Base-by-base conservation (phyloP, 2,329 filamentous ascomycete species). In the Aspergillus versicolor region DNA sequence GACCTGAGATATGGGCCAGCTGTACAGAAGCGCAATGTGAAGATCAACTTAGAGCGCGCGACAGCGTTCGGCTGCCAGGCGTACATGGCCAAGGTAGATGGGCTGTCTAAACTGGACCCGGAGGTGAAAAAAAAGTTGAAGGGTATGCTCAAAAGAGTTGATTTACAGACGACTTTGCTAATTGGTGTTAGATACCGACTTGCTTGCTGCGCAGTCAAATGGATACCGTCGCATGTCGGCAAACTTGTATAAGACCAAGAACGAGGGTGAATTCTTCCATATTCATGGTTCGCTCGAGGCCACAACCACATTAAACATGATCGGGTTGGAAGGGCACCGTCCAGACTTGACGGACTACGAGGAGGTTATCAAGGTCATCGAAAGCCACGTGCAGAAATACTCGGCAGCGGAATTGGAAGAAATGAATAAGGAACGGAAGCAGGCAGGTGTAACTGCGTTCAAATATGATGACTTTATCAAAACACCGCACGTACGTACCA, bases 271-370 rank as follows among this genome's bases (percentile, higher is more conserved):
- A 67, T 91, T 84, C 66, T 91, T 89, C 67, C 88, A 91, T 66
- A 88, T 91, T 24, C 88, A 91, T 68, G 88, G 88, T 44, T 91
- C 88, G 0, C 74, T 91, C 0, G 88, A 91, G 63, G 88, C 88
- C 3, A 86, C 84, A 9, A 87, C 82, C 7, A 88, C 87, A 0
- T 74, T 91, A 27, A 79, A 82, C 44, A 90, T 90, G 87, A 82
- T 91, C 63, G 88, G 87, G 0, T 73, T 91, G 5, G 82, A 86
- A 49, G 77, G 86, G 0, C 80, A 84, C 54, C 77, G 83, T 5
- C 84, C 86, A 1, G 84, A 86, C 45, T 68, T 90, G 54, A 83
- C 80, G 7, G 79, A 82, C n/a, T 85, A 88, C 59, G 75, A 80
- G 34, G 77, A 84, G 11, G 84, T 85, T 63, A 82, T 87, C 54